Evolutionary conservation across 768 basidiomycete genomes (phyloP), one percentile per base, ranked within the genome.

Genomic region (Hericium rajendrae): DNA sequence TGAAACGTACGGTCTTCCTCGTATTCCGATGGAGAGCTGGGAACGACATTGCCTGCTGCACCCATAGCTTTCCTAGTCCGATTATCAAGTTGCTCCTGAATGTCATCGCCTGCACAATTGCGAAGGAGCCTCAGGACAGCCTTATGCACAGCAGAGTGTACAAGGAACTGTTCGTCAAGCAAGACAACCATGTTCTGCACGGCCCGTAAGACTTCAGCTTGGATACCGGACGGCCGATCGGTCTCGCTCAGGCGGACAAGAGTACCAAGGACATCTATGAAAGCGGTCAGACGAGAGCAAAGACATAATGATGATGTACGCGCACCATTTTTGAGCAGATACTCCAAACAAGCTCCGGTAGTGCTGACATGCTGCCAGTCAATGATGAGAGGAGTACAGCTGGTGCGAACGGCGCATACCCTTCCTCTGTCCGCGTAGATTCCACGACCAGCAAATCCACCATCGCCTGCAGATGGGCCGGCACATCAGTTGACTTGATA

Each of bases 171-270:
- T 66, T 97, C 93, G 59, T 97, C 93, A 56, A 98, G 78, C 13
- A 92, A 79, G 8, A 94, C 83, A 12, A 97, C 86, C 80, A 97
- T 89, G 63, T 92, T 92, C 63, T 91, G 89, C 13, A 94, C 88
- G 1, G 88, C 78, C 26, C 85, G 81, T 38, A 97, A 77, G 12
- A 95, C 91, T 67, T 93, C 89, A 43, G 86, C 90, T 68, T 94
- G 91, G 61, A 93, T 86, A n/a, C 94, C 95, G 43, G 82, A 80
- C 1, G 92, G 94, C 24, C 88, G 78, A 68, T 97, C 94, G 0
- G 79, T 69, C 66, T 94, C 88, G 65, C 90, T 92, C 26, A 94
- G 81, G 60, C 83, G 82, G 58, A 94, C 95, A 10, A 98, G 84
- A 1, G 82, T 83, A 0, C 85, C 84, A 24, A 97, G 74, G 1